phyloP scores from a whole-genome alignment of 1,284 basidiomycete species.

The Sphaerobolus stellatus region DNA sequence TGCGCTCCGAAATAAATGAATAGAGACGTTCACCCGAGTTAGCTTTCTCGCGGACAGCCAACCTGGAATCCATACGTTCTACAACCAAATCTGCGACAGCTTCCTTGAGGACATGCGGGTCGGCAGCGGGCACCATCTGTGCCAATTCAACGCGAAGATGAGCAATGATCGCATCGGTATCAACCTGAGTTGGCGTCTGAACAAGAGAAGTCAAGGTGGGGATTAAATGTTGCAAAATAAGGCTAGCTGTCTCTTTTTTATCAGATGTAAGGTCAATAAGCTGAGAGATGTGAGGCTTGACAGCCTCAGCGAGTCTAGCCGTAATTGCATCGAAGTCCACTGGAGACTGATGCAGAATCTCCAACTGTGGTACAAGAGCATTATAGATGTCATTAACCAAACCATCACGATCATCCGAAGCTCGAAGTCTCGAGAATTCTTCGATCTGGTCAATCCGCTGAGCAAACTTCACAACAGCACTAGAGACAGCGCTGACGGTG shows the following conservation, averaged over 20 bases:
- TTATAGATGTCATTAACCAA: slow-evolving; percentile 56
- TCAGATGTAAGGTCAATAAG: slow-evolving; percentile 83
- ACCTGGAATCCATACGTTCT: slow-evolving; percentile 74
- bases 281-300: slow-evolving; percentile 82
- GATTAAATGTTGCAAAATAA: slow-evolving; percentile 72
- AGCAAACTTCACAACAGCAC: slow-evolving; percentile 59
- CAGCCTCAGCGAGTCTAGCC: slow-evolving; percentile 69
- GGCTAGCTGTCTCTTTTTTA: slow-evolving; percentile 77
- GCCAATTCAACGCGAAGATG: slow-evolving; percentile 67
- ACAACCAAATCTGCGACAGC: slow-evolving; percentile 83
- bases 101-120: slow-evolving; percentile 80
- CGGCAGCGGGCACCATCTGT: slow-evolving; percentile 67
- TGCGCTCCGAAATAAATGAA: slow-evolving; percentile 47
- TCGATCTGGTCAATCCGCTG: slow-evolving; percentile 56
- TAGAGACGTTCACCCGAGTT: slow-evolving; percentile 62
- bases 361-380: slow-evolving; percentile 60
- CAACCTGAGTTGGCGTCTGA: slow-evolving; percentile 40
- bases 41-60: slow-evolving; percentile 69
- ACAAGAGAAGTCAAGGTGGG: slow-evolving; percentile 58
- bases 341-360: slow-evolving; percentile 56
- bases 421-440: slow-evolving; percentile 12
- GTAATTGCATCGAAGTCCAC: slow-evolving; percentile 79
- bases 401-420: slow-evolving; percentile 47
- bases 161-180: slow-evolving; percentile 54
- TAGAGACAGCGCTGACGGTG: slow-evolving; percentile 56